Percentiles rank a stretch among this genome's conserved stretches.
These are phyloP conservation scores for Erigeron canadensis DNA, from an alignment of 129 eudicot species.

Conservation along the genomic window DNA sequence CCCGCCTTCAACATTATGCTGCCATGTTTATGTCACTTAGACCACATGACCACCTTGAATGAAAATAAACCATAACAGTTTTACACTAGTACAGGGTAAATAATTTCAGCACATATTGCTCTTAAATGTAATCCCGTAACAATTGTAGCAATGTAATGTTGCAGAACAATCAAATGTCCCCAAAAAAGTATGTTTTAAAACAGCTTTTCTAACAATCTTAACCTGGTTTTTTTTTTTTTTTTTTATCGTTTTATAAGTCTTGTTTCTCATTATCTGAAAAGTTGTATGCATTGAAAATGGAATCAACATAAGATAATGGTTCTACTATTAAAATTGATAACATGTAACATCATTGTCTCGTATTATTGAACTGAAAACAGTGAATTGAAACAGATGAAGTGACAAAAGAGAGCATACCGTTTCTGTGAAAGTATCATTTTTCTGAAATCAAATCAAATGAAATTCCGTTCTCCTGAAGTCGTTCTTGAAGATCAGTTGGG, in stretches of 20 bases:
- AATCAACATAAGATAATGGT: neutral
- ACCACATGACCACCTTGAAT: conserved; percentile 71
- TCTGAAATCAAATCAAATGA: conserved; percentile 75
- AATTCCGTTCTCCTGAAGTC: conserved; percentile 75
- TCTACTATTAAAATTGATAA: too few species aligned
- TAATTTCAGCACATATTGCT: conserved; percentile 1
- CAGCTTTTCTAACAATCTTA: neutral
- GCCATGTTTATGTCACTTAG: conserved; percentile 53
- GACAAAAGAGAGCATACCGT: conserved; percentile 27
- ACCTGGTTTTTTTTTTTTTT: neutral
- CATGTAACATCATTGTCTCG: neutral
- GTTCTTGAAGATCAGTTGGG: conserved; percentile 76
- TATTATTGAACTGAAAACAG: conserved; percentile 5
- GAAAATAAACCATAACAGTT: conserved; percentile 5
- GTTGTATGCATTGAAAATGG: neutral
- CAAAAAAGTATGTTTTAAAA: neutral
- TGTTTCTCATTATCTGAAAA: neutral
- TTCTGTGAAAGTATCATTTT: conserved; percentile 14
- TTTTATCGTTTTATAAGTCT: neutral
- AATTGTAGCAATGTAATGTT: conserved; percentile 15
- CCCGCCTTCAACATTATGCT: conserved; percentile 46
- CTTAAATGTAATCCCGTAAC: conserved; percentile 11
- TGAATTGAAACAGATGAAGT: conserved; percentile 4
- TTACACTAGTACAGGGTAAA: neutral
- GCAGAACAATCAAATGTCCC: neutral